These are phyloP conservation scores for Solanum bukasovii DNA, from an alignment of 257 asterid genomes.

Conservation along the genomic window DNA sequence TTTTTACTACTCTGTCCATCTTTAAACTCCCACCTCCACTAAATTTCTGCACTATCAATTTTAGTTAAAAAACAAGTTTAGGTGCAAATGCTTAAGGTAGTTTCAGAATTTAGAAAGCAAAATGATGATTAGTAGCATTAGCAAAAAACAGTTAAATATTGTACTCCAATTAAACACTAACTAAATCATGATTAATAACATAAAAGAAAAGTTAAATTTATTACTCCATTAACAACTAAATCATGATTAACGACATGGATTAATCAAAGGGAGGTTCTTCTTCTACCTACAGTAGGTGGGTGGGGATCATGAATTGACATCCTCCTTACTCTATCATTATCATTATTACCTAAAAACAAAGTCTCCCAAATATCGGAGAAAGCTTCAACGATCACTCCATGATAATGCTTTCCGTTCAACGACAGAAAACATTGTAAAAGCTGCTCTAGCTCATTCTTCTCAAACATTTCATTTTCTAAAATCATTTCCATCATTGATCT, in stretches of 20 bases:
- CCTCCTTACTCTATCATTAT: not conserved
- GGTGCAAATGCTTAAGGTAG: not conserved
- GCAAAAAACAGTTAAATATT: not conserved
- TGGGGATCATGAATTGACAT: not conserved
- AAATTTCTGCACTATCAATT: not conserved
- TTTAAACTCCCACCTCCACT: not conserved
- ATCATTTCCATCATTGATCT: conserved; percentile 89
- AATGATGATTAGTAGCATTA: not conserved
- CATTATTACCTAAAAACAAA: conserved; percentile 19
- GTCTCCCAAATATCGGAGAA: conserved; percentile 63
- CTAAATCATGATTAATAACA: not conserved
- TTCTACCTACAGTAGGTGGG: not conserved
- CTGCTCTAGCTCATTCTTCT: conserved; percentile 55
- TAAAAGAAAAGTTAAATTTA: not conserved
- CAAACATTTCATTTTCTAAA: conserved; percentile 77
- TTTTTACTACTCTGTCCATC: not conserved
- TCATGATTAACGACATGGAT: not conserved
- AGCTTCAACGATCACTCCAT: conserved; percentile 51
- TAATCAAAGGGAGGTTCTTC: not conserved
- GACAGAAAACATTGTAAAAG: conserved; percentile 72
- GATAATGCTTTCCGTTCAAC: conserved; percentile 52
- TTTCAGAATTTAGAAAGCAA: not conserved
- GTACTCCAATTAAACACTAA: not conserved
- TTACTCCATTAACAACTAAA: not conserved
- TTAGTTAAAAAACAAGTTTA: not conserved